A percentile compares a stretch with the other conserved stretches of the same genome.
Conservation (phyloP, 108 stramenopile species). For the Conticribra guillardii region DNA sequence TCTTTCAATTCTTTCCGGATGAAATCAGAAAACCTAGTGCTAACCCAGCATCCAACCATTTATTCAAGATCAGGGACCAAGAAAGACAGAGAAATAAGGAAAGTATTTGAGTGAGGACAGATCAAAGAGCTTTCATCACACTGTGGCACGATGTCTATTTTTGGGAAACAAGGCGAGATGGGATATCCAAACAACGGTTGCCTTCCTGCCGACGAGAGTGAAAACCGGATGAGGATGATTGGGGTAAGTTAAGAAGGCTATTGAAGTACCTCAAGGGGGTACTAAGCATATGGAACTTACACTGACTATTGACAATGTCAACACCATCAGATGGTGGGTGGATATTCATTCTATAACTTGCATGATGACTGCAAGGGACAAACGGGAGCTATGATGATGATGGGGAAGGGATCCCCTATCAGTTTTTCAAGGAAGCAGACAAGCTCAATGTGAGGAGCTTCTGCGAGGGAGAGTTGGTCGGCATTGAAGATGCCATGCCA, state of each 20-base stretch:
- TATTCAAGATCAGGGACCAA: background rate
- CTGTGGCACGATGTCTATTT: background rate
- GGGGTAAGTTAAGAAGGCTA: background rate
- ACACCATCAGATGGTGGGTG: background rate
- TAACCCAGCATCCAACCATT: conserved; percentile 3
- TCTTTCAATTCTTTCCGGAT: conserved; percentile 1
- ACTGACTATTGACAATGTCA: background rate
- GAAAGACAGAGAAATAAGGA: no score
- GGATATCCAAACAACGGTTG: background rate
- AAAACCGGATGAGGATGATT: conserved; percentile 8
- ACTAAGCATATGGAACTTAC: background rate
- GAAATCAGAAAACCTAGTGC: background rate
- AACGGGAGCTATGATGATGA: background rate
- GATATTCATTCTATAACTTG: background rate
- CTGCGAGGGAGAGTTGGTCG: background rate
- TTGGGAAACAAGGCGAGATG: background rate
- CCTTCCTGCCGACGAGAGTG: conserved; percentile 3
- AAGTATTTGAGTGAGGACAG: no score
- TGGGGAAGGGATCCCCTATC: background rate
- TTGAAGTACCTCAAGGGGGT: conserved; percentile 3
- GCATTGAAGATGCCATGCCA: background rate
- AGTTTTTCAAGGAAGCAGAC: conserved; percentile 5
- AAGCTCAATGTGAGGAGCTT: background rate
- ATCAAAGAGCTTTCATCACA: background rate
- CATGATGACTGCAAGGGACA: conserved; percentile 4